Evolutionary conservation across 2,329 filamentous ascomycete genomes (phyloP).

Genomic region (Colletotrichum higginsianum): DNA sequence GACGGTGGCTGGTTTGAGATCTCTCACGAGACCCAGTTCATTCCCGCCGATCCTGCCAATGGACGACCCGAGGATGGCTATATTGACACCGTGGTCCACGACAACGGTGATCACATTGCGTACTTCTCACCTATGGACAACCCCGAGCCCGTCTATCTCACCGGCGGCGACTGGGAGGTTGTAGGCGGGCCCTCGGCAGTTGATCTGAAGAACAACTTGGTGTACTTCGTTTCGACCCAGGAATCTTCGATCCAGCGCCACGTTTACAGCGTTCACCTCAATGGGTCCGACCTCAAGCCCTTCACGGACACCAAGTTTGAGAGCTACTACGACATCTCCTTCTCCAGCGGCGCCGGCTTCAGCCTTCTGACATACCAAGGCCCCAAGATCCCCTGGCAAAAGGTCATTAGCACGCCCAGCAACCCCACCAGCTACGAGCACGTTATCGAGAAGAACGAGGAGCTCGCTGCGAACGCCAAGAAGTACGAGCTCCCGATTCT

Average conservation of each 20-base stretch:
- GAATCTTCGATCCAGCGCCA: constrained; percentile 92
- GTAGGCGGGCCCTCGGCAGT: constrained; percentile 87
- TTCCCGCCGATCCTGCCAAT: constrained; percentile 85
- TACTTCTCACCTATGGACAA: constrained; percentile 94
- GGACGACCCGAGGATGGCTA: constrained; percentile 89
- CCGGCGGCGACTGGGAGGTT: constrained; percentile 92
- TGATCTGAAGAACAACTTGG: constrained; percentile 86
- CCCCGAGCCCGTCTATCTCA: constrained; percentile 86
- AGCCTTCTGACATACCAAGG: constrained; percentile 88
- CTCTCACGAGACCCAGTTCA: constrained; percentile 85
- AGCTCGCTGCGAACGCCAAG: constrained; percentile 77
- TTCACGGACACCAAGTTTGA: constrained; percentile 81
- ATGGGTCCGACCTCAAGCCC: constrained; percentile 80
- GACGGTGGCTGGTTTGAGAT: constrained; percentile 99
- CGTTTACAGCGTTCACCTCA: constrained; percentile 89
- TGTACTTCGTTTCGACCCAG: constrained; percentile 92
- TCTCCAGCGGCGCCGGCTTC: constrained; percentile 87
- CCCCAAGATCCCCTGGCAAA: constrained; percentile 91
- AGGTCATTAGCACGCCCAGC: constrained; percentile 86
- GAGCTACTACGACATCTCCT: constrained; percentile 86
- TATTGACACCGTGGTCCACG: constrained; percentile 89
- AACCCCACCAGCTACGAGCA: constrained; percentile 76
- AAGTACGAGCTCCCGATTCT: constrained; percentile 87
- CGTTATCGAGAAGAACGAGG: constrained; percentile 83
- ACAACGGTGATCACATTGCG: constrained; percentile 90